Base-by-base conservation (phyloP, 176 grass and related monocot genomes). In the Triticum aestivum region DNA sequence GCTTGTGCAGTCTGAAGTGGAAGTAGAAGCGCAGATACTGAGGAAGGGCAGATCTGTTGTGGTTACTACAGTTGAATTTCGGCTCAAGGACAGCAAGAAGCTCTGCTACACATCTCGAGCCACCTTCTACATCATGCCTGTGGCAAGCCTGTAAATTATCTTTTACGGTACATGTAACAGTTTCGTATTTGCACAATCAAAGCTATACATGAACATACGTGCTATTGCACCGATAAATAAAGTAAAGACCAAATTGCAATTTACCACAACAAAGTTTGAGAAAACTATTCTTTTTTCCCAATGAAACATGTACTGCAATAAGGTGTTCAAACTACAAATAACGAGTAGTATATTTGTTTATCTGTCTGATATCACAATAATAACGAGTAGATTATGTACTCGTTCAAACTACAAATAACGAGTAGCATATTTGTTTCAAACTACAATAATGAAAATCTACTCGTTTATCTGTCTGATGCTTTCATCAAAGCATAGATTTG, bases 101-200 rank as follows among this genome's bases (percentile, higher is more conserved):
- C 80, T 90, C 58, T 87, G 89, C 85, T 90, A 79, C 58, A 83
- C 80, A 79, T 83, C 89, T 75, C 80, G 84, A 47, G 89, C 80
- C 66, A 90, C 85, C 34, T 79, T 87, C 77, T 90, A 79, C 35
- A 68, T 87, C 44, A 79, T 90, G 80, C 85, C 89, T 20, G 14
- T 83, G 26, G 84, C 80, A 58, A 87, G 89, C 75, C 59, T 90
- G 52, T 90, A 70, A 74, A 76, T 8, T 13, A 63, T 51, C 24
- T 4, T 5, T 6, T 44, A 8, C 14, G 45, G 17, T 82, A 77
- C 35, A 71, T 33, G 30, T 49, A n/a, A 42, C 32, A 64, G 18
- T 20, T 8, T 29, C 77, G 0, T 82, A 32, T 78, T 82, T 74
- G 42, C 54, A 70, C 13, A 9, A 29, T 51, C 35, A 83, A 24